A percentile compares a stretch with the other conserved stretches of the same genome.
Conservation (phyloP, 306 rosid genomes). For the Corylus heterophylla region DNA sequence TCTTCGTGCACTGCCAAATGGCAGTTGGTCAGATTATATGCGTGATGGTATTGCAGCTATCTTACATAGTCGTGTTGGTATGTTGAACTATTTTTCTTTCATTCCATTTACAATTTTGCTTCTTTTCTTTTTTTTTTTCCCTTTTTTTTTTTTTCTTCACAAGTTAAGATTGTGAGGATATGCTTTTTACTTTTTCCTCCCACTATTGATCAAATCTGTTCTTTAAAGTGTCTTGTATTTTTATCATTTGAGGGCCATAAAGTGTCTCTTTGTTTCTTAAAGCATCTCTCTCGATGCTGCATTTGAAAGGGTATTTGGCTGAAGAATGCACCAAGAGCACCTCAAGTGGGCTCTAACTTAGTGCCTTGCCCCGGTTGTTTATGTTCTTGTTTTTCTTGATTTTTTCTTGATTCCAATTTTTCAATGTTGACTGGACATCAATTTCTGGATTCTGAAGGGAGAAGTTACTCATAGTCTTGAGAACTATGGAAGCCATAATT, state of each 20-base stretch:
- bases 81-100: constrained; percentile 30
- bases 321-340: not conserved
- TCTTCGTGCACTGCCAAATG: constrained; percentile 49
- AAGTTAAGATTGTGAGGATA: not conserved
- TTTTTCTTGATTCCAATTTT: not conserved
- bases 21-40: constrained; percentile 56
- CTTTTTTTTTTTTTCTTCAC: not conserved
- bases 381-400: not conserved
- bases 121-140: not conserved
- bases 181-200: not conserved
- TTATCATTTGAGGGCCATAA: not conserved
- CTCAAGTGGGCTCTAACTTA: not conserved
- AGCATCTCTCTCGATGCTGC: not conserved
- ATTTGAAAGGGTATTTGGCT: not conserved
- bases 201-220: not conserved
- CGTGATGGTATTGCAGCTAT: constrained; percentile 75
- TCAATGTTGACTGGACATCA: not conserved
- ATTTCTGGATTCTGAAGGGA: not conserved
- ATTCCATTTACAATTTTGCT: constrained; percentile 4
- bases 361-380: not conserved
- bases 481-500: not conserved
- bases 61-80: constrained; percentile 93
- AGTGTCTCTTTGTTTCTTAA: not conserved
- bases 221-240: not conserved
- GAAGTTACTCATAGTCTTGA: not conserved